These are phyloP conservation scores for Monosporascus cannonballus DNA, from an alignment of 2,329 filamentous ascomycete genomes.

Conservation along the genomic window DNA sequence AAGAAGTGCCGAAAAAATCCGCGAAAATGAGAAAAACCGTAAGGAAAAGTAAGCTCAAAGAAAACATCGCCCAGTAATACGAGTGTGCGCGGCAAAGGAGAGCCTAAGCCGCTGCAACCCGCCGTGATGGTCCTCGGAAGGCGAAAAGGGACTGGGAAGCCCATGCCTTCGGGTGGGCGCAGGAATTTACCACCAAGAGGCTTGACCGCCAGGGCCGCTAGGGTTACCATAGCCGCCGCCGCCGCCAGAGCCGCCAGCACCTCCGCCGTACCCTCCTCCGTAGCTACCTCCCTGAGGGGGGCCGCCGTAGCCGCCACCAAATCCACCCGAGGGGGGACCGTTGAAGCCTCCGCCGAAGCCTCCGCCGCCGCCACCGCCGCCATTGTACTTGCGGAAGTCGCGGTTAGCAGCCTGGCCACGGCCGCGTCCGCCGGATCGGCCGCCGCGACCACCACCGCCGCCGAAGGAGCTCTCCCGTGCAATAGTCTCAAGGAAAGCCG, in stretches of 20 bases:
- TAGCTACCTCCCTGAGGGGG: slow-evolving; percentile 35
- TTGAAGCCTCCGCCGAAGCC: slow-evolving; percentile 32
- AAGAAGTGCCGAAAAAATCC: slow-evolving; percentile 20
- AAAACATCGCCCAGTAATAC: slow-evolving; percentile 6
- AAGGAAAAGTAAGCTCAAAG: slow-evolving; percentile 10
- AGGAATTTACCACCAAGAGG: slow-evolving; percentile 59
- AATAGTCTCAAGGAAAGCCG: slow-evolving; percentile 91
- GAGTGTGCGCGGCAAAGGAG: not conserved
- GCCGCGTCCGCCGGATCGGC: slow-evolving; percentile 63
- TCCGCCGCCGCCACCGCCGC: slow-evolving; percentile 35
- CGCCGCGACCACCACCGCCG: slow-evolving; percentile 53
- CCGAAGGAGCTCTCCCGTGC: slow-evolving; percentile 88
- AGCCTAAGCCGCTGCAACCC: not conserved
- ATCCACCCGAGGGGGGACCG: slow-evolving; percentile 30
- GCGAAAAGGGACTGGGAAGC: slow-evolving; percentile 10
- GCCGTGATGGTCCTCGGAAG: slow-evolving; percentile 1
- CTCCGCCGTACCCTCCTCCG: slow-evolving; percentile 30
- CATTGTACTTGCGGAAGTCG: slow-evolving; percentile 76
- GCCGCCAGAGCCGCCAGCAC: slow-evolving; percentile 35
- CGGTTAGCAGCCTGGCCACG: slow-evolving; percentile 68
- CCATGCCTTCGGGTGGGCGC: slow-evolving; percentile 11
- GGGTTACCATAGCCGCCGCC: slow-evolving; percentile 66
- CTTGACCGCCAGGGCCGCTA: slow-evolving; percentile 55
- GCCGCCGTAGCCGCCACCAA: slow-evolving; percentile 38
- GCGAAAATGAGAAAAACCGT: slow-evolving; percentile 7